Base-by-base conservation (phyloP, 129 eudicot genomes). In the Artemisia annua region DNA sequence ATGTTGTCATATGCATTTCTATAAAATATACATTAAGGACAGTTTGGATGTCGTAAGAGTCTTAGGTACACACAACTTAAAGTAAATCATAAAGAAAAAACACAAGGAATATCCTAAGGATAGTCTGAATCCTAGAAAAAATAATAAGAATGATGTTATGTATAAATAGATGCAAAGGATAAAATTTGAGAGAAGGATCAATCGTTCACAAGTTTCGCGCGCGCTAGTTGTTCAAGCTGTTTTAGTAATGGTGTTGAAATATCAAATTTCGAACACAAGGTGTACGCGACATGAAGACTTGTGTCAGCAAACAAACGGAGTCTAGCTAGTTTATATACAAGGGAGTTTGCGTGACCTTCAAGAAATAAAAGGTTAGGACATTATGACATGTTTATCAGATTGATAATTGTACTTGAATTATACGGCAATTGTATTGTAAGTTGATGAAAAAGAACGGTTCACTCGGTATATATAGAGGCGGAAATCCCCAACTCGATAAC, bases 71-170 rank as follows among this genome's bases (percentile, higher is more conserved):
- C 49, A 14, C n/a, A 13, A 14, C 0, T 1, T 17, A 44, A 62
- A 15, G 48, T 32, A 32, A 62, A 32, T 44, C 15, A 30, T 32
- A 62, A 28, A 32, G 49, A 32, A 1, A n/a, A 13, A 62, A 62
- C 48, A 39, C 49, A 63, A 30, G 20, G 69, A n/a, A 63, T 63
- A 63, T 63, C 49, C 68, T 63, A 63, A 18, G 69, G 43, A 63
- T 63, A 48, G 7, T 63, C 1, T 15, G 51, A 63, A 63, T 39
- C 46, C 11, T 16, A n/a, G 51, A 63, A 18, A 28, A 35, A 63
- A 39, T 16, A 39, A n/a, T 14, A 61, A 61, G 17, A 22, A 5
- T 14, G 5, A 24, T 63, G 2, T 63, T 14, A 63, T 15, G 26
- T 63, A 63, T 35, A 63, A 63, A 63, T 63, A 32, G 28, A 63